Percentiles rank a stretch among this genome's conserved stretches.
These are phyloP conservation scores for Piper betle DNA, from an alignment of 164 flowering plant genomes.

Conservation along the genomic window DNA sequence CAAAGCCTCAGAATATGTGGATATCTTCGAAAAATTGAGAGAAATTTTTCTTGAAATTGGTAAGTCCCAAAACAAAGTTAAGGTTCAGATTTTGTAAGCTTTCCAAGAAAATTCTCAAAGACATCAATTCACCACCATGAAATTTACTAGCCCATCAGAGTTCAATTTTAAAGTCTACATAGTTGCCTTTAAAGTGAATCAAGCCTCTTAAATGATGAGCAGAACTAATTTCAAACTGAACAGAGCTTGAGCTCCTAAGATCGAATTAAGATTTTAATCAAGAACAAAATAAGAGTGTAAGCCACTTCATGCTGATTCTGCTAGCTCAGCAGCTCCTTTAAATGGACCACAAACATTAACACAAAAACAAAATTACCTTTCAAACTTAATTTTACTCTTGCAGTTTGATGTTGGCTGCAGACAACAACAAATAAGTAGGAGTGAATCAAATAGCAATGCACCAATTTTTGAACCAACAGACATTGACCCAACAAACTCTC, in stretches of 20 bases:
- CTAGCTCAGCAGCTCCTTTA: background rate
- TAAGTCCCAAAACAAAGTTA: no score
- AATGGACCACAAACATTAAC: background rate
- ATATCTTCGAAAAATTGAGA: background rate
- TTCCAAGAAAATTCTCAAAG: no score
- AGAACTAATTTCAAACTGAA: background rate
- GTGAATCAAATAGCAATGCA: background rate
- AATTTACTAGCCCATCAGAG: no score
- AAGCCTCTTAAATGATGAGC: background rate
- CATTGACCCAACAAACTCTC: background rate
- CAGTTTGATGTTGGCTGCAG: background rate
- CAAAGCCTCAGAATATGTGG: background rate
- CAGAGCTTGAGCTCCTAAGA: background rate
- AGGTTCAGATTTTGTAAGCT: no score
- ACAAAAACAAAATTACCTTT: background rate
- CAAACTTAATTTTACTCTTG: background rate
- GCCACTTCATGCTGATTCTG: background rate
- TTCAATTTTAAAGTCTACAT: no score
- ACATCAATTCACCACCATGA: no score
- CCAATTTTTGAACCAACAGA: background rate
- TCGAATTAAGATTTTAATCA: background rate
- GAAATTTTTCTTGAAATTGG: no score
- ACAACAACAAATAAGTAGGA: background rate
- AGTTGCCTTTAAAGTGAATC: no score
- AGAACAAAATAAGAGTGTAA: no score